Evolutionary conservation across 2,329 filamentous ascomycete genomes (phyloP), one percentile per base, ranked within the genome.

Genomic region (Kalaharituber pfeilii): DNA sequence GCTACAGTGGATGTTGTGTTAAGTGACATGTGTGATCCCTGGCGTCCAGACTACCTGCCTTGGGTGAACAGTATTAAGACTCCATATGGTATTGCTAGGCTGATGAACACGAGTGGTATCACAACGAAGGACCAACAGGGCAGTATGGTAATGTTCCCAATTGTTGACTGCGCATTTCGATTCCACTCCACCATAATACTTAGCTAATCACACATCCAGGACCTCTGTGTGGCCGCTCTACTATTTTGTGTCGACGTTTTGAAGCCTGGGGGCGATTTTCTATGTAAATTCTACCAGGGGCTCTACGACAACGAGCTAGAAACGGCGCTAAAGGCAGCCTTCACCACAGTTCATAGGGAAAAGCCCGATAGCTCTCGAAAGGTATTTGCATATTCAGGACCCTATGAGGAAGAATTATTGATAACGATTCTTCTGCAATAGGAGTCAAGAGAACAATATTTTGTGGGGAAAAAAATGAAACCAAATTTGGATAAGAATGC

Each of bases 21-120:
- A 67, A 94, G 86, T 79, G 91, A 98, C 77, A 98, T 98, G 91
- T 98, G 81, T 79, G 89, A 76, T 76, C 88, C 91, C 82, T 95
- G 87, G 87, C 75, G 80, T 27, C 65, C 84, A 85, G 73, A 84
- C 78, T 52, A 75, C 75, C 65, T 82, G 82, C 87, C 84, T 73
- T 82, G 79, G 73, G 82, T 84, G 73, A 86, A 79, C 73, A 94
- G 81, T 74, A n/a, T 50, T 50, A 30, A 50, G 22, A 9, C n/a
- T 26, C n/a, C 25, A 22, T 25, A 50, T 50, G 1, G 8, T 47
- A n/a, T n/a, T n/a, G n/a, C 24, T 49, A 30, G 47, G 47, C 22
- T 50, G 47, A 50, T 50, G 25, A 50, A 50, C 30, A 26, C 25
- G 22, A 47, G 42, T 25, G 42, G 42, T 15, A 2, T 47, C 11